These are phyloP conservation scores for Chaetomium cochliodes DNA, from an alignment of 495 filamentous ascomycete species.

Conservation along the genomic window DNA sequence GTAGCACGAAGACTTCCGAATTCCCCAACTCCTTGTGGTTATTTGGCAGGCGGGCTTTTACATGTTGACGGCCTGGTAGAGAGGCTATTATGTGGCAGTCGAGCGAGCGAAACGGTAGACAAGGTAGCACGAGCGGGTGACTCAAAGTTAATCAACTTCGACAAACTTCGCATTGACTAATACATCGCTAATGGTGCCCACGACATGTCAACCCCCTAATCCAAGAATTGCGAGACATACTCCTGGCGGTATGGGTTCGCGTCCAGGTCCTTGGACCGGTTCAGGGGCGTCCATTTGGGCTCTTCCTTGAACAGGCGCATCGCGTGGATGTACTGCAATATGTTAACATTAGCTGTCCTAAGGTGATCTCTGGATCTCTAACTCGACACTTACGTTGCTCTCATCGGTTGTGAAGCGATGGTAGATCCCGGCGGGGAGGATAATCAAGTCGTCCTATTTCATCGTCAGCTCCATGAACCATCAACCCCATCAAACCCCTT, in stretches of 20 bases:
- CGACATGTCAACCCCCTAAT: conserved; percentile 10
- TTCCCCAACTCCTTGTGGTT: background rate
- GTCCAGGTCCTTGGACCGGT: conserved; percentile 76
- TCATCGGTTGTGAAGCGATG: conserved; percentile 94
- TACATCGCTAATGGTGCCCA: background rate
- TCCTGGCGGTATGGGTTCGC: conserved; percentile 71
- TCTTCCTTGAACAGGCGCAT: conserved; percentile 98
- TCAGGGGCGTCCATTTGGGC: conserved; percentile 96
- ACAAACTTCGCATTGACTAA: background rate
- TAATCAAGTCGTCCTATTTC: conserved; percentile 62
- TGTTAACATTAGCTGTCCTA: background rate
- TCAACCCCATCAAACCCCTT: background rate
- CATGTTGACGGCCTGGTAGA: background rate
- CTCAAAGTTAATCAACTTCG: background rate
- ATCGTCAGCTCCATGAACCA: background rate
- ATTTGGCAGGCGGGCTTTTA: background rate
- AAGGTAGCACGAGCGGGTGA: background rate
- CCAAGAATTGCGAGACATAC: conserved; percentile 57
- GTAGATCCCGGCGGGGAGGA: conserved; percentile 94
- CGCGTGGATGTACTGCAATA: conserved; percentile 79
- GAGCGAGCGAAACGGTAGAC: background rate
- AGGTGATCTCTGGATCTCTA: background rate
- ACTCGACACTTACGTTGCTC: conserved; percentile 67
- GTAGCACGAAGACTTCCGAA: background rate
- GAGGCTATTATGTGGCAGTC: background rate